phyloP scores from a whole-genome alignment of 2,329 filamentous ascomycete genomes.

The Drechslerella dactyloides region DNA sequence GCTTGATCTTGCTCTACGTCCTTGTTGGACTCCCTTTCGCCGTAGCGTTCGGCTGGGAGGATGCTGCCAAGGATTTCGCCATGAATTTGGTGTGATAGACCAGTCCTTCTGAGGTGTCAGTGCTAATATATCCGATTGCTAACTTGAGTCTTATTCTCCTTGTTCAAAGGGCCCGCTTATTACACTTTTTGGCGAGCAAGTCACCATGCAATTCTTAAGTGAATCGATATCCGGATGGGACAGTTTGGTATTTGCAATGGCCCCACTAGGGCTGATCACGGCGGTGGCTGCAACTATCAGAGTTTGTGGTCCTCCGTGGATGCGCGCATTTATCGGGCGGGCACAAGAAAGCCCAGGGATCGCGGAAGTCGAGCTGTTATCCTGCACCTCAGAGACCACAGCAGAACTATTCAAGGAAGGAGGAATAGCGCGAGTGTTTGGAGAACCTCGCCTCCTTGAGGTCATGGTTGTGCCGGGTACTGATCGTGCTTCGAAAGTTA shows the following conservation, averaged over 20 bases:
- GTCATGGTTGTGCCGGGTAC: conserved; percentile 49
- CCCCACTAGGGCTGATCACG: conserved; percentile 49
- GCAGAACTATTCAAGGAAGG: conserved; percentile 5
- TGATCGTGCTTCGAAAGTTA: background rate
- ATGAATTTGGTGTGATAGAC: background rate
- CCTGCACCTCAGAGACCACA: conserved; percentile 57
- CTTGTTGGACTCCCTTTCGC: background rate
- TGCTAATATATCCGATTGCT: background rate
- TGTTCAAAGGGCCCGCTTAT: background rate
- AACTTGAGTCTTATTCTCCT: background rate
- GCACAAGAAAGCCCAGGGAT: conserved; percentile 57
- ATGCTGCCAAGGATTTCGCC: background rate
- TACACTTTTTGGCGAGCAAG: conserved; percentile 5
- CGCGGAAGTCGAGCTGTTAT: conserved; percentile 59
- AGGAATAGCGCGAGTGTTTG: conserved; percentile 11
- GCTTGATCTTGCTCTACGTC: background rate
- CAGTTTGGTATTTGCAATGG: conserved; percentile 44
- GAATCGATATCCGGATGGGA: conserved; percentile 22
- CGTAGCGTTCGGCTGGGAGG: background rate
- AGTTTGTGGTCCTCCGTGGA: background rate
- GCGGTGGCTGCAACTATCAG: background rate
- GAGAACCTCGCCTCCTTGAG: conserved; percentile 56
- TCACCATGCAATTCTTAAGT: conserved; percentile 3
- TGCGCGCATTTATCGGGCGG: conserved; percentile 58
- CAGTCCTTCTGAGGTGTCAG: background rate